A percentile compares a stretch with the other conserved stretches of the same genome.
phyloP scores from a whole-genome alignment of 208 protist species.

The Lotmaria passim region DNA sequence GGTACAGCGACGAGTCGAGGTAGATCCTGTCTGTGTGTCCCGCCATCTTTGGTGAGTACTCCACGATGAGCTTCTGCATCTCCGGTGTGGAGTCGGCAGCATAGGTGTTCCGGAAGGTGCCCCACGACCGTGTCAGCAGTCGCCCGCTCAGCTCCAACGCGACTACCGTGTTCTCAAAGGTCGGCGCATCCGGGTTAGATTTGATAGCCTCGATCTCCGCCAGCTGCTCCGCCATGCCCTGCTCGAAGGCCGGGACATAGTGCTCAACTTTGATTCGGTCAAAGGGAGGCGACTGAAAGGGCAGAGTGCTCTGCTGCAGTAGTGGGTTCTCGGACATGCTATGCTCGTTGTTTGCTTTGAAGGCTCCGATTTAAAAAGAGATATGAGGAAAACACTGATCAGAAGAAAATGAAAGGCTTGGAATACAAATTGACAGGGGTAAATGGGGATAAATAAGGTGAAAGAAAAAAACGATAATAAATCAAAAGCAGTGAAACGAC shows the following conservation, averaged over 20 bases:
- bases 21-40: slow-evolving; percentile 49
- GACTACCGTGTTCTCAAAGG: slow-evolving; percentile 65
- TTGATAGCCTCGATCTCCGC: slow-evolving; percentile 46
- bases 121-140: slow-evolving; percentile 25
- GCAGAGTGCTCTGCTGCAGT: slow-evolving; percentile 46
- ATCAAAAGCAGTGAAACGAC: too few species aligned
- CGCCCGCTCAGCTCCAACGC: slow-evolving; percentile 50
- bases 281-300: slow-evolving; percentile 46
- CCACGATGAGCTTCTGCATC: slow-evolving; percentile 49
- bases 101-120: slow-evolving; percentile 51
- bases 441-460: too few species aligned
- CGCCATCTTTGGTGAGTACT: slow-evolving; percentile 42
- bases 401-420: too few species aligned
- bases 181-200: slow-evolving; percentile 26
- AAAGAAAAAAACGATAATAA: too few species aligned
- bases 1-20: slow-evolving; percentile 52
- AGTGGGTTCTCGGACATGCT: slow-evolving; percentile 46
- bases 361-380: too few species aligned
- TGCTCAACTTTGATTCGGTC: slow-evolving; percentile 49
- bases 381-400: too few species aligned
- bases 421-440: too few species aligned
- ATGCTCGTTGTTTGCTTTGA: too few species aligned
- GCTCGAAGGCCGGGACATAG: slow-evolving; percentile 57
- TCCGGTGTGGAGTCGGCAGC: slow-evolving; percentile 44
- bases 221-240: slow-evolving; percentile 50